Conservation (phyloP, 2,329 filamentous ascomycete species). For the Pyrenochaeta sp. region DNA sequence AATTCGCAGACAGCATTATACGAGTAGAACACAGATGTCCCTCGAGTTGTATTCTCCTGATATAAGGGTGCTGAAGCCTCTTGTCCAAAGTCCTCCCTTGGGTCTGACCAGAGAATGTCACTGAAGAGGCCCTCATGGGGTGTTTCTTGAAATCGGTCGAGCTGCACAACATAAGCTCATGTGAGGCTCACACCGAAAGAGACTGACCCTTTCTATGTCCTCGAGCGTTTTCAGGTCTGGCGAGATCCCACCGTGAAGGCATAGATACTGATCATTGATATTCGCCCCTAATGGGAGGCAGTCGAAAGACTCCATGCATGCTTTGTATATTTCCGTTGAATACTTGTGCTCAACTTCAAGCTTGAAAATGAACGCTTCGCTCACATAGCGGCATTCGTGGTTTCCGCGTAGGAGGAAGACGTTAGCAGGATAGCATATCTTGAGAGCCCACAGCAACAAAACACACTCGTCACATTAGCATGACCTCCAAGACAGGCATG, state of each 20-base stretch:
- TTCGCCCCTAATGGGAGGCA: background rate
- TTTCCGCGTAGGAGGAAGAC: background rate
- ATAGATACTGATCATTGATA: background rate
- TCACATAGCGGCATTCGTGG: background rate
- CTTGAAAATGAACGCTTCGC: background rate
- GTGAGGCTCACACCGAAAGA: background rate
- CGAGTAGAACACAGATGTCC: background rate
- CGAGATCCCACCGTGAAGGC: background rate
- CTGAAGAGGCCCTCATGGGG: background rate
- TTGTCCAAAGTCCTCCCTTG: background rate
- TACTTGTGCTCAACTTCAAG: background rate
- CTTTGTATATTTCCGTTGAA: background rate
- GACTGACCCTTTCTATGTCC: background rate
- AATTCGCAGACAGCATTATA: background rate
- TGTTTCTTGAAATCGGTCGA: background rate
- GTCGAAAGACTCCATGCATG: background rate
- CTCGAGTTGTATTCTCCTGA: background rate
- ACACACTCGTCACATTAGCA: background rate
- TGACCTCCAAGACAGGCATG: background rate
- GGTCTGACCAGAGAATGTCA: background rate
- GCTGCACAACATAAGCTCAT: background rate
- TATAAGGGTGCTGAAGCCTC: background rate
- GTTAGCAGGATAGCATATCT: background rate
- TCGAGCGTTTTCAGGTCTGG: background rate
- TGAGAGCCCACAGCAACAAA: background rate